A percentile compares a stretch with the other conserved stretches of the same genome.
These are phyloP conservation scores for Porpolomopsis calyptriformis DNA, from an alignment of 768 basidiomycete genomes.

Conservation along the genomic window DNA sequence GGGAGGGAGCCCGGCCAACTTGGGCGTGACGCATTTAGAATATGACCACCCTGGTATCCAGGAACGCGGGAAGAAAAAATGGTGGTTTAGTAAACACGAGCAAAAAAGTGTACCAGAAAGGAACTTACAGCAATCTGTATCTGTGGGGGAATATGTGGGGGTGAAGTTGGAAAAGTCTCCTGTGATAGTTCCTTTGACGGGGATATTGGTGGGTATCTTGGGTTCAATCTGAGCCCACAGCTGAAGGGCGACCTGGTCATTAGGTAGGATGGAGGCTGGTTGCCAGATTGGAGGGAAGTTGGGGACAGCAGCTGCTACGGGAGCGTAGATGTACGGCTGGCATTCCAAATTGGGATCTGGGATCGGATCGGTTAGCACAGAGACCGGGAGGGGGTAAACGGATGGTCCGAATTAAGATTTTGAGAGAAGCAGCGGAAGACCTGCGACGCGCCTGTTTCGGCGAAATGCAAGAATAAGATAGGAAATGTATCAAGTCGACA, in stretches of 20 bases:
- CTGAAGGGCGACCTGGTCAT: conserved; percentile 31
- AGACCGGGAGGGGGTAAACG: neutral
- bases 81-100: neutral
- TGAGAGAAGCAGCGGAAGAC: too few relatives aligned
- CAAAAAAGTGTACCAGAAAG: too few relatives aligned
- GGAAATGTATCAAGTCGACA: neutral
- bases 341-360: conserved; percentile 32
- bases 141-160: conserved; percentile 26
- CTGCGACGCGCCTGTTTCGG: too few relatives aligned
- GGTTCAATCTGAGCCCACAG: conserved; percentile 34
- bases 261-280: conserved; percentile 31
- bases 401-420: neutral
- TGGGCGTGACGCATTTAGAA: conserved; percentile 36
- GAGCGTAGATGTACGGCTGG: conserved; percentile 31
- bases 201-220: conserved; percentile 26
- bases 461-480: neutral
- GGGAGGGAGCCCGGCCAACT: conserved; percentile 28
- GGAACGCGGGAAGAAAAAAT: neutral
- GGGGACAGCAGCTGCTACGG: conserved; percentile 20
- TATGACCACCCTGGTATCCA: conserved; percentile 30
- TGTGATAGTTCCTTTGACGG: conserved; percentile 14
- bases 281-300: conserved; percentile 38
- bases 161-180: conserved; percentile 23
- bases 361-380: neutral
- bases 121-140: conserved; percentile 37